Evolutionary conservation across 192 early-diverging fungal species (phyloP), one percentile per base, ranked within the genome.

Genomic region (Podila epicladia): DNA sequence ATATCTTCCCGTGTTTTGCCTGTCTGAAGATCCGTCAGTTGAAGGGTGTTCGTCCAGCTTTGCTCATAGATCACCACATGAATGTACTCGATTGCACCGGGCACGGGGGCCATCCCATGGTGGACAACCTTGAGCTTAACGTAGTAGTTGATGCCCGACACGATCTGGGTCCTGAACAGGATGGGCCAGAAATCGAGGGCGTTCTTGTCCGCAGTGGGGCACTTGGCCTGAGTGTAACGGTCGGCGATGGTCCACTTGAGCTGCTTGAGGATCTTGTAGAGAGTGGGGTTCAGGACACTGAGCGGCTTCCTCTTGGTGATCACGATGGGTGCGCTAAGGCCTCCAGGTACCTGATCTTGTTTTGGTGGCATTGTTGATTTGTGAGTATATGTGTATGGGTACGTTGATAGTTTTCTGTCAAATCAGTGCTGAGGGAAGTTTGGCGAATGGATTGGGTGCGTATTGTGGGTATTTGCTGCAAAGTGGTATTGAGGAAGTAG

Each of bases 1-100:
- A 26, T 17, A 33, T 73, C 72, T 0, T 19, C 4, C 0, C 32
- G 35, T 9, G 55, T 62, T 63, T 70, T 76, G 38, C 57, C n/a
- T 50, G 65, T 41, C 4, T 49, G 22, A 50, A 76, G 13, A 15
- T 57, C 57, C 31, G 38, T 70, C 38, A 76, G 19, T 48, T 66
- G 24, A 13, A 32, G 11, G 0, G 50, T 71, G 0, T 71, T 58
- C 8, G 68, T 62, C 75, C 75, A 77, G 7, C 37, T 9, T 45
- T 67, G 64, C 9, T 32, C 32, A 48, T 62, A 77, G 31, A 77
- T 77, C 64, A 29, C 71, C 48, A 67, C 31, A 55, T 77, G 75
- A 12, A 66, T 53, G 35, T 71, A 62, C 58, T 77, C 69, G 11
- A 1, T 17, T 0, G 41, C 13, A 45, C 41, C 41, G 3, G 41